Percentiles rank a stretch among this genome's conserved stretches.
phyloP scores from a whole-genome alignment of 495 filamentous ascomycete genomes.

The Antarctomyces pellizariae region DNA sequence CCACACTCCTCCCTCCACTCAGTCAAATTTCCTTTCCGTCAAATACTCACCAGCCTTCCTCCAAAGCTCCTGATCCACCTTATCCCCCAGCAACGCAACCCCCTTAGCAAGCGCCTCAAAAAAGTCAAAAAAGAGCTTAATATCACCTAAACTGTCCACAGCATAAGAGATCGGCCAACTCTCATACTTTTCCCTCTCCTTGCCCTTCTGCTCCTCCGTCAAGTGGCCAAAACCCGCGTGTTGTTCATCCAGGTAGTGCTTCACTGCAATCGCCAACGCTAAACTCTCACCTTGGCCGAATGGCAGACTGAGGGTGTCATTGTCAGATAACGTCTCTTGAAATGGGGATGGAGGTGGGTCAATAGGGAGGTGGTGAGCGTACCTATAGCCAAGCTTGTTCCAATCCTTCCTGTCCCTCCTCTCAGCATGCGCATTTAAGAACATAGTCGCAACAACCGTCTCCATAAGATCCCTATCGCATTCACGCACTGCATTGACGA shows the following conservation, averaged over 20 bases:
- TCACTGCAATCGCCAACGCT: constrained; percentile 70
- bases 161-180: constrained; percentile 50
- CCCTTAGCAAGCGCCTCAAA: constrained; percentile 61
- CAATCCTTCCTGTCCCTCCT: constrained; percentile 48
- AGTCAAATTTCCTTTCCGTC: too few species aligned
- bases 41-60: too few species aligned
- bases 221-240: constrained; percentile 36
- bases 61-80: constrained; percentile 27
- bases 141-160: constrained; percentile 48
- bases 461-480: constrained; percentile 65
- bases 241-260: constrained; percentile 76
- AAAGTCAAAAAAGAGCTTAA: constrained; percentile 58
- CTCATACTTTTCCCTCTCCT: constrained; percentile 28
- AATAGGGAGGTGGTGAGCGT: too few species aligned
- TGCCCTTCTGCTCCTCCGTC: constrained; percentile 32
- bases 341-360: constrained; percentile 1
- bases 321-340: constrained; percentile 1
- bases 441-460: constrained; percentile 49
- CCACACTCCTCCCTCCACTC: too few species aligned
- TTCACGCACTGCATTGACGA: constrained; percentile 55
- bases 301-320: constrained; percentile 42
- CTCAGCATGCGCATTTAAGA: constrained; percentile 53
- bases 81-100: constrained; percentile 37
- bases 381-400: constrained; percentile 48
- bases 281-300: constrained; percentile 69